Conservation (phyloP, 371 early-diverging fungal species). For the Sporodiniella umbellata region DNA sequence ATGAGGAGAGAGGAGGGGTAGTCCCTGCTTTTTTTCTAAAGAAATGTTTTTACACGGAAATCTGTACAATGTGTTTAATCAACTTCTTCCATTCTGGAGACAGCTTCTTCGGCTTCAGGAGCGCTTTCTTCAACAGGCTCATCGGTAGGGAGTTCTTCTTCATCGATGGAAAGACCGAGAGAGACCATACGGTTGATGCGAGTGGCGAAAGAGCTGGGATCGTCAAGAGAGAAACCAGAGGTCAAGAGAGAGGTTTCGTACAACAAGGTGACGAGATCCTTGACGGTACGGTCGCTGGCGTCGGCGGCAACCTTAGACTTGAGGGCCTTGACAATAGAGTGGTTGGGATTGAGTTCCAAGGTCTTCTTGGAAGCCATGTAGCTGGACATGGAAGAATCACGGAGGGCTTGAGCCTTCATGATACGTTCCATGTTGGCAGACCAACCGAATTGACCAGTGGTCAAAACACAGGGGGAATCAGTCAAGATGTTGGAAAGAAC, state of each 20-base stretch:
- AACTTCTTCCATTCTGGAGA: slow-evolving; percentile 97
- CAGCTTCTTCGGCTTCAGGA: slow-evolving; percentile 65
- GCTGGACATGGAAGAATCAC: slow-evolving; percentile 92
- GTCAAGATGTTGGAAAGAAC: slow-evolving; percentile 90
- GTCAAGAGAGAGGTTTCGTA: slow-evolving; percentile 93
- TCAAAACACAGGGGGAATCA: slow-evolving; percentile 96
- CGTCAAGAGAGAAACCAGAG: slow-evolving; percentile 97
- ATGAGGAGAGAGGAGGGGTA: too few relatives aligned
- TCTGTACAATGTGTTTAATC: slow-evolving; percentile 64
- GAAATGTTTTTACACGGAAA: not conserved
- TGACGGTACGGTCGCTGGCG: slow-evolving; percentile 96
- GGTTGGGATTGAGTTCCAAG: slow-evolving; percentile 94
- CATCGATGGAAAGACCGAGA: slow-evolving; percentile 94
- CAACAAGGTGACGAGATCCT: slow-evolving; percentile 91
- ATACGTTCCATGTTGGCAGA: slow-evolving; percentile 99
- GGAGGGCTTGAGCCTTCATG: slow-evolving; percentile 99
- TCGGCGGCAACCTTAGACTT: slow-evolving; percentile 86
- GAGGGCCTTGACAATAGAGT: slow-evolving; percentile 92
- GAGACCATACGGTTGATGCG: slow-evolving; percentile 99
- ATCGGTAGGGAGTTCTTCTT: slow-evolving; percentile 56
- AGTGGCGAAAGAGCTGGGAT: slow-evolving; percentile 87
- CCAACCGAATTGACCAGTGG: slow-evolving; percentile 98
- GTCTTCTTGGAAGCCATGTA: slow-evolving; percentile 99
- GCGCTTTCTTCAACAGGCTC: slow-evolving; percentile 50
- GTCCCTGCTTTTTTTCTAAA: not conserved